Evolutionary conservation across 768 basidiomycete species (phyloP).

Genomic region (Boletus subcaerulescens): DNA sequence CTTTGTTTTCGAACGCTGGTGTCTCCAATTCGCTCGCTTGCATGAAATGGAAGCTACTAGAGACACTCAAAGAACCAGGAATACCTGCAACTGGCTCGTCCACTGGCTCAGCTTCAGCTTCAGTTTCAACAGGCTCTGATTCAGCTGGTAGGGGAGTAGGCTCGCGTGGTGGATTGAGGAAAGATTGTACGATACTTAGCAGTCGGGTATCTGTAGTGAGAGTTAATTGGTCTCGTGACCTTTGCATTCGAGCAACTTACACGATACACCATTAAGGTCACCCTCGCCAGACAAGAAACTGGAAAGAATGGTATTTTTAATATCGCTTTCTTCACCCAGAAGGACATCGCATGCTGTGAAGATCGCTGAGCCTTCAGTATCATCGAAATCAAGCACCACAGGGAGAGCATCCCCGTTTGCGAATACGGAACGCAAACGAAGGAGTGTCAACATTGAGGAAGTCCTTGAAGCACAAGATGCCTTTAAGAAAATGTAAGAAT

Average conservation of each 20-base stretch:
- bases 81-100: conserved; percentile 40
- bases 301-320: conserved; percentile 48
- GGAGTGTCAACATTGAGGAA: conserved; percentile 53
- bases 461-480: conserved; percentile 40
- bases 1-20: conserved; percentile 46
- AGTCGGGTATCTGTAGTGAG: conserved; percentile 55
- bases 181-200: conserved; percentile 51
- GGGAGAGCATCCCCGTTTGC: conserved; percentile 43
- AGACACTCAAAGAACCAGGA: conserved; percentile 36
- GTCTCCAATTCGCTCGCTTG: conserved; percentile 76
- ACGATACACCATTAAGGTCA: conserved; percentile 58
- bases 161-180: conserved; percentile 46
- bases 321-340: conserved; percentile 50
- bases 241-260: conserved; percentile 40
- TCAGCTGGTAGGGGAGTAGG: conserved; percentile 34
- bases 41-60: conserved; percentile 74
- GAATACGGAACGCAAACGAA: conserved; percentile 55
- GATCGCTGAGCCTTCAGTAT: conserved; percentile 54
- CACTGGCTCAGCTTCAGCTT: conserved; percentile 26
- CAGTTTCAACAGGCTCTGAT: conserved; percentile 30
- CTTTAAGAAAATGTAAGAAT: conserved; percentile 33
- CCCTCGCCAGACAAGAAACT: conserved; percentile 58
- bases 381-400: conserved; percentile 42
- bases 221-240: conserved; percentile 6
- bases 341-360: conserved; percentile 52